phyloP scores from a whole-genome alignment of 495 filamentous ascomycete genomes.

The Penicillium longicatenatum region DNA sequence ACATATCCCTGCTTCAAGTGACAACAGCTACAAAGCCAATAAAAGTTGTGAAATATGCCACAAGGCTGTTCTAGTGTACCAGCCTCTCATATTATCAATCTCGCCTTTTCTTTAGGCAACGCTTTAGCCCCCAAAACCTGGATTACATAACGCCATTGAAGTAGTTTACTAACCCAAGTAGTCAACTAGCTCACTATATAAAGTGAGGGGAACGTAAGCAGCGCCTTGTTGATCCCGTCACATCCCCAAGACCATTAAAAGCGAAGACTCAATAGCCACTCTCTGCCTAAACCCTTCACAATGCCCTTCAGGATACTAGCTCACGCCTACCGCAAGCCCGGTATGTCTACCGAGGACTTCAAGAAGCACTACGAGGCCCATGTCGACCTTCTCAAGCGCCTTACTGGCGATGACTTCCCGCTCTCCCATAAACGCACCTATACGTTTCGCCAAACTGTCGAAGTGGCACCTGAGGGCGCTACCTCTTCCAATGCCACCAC shows the following conservation, averaged over 20 bases:
- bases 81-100: too few relatives aligned
- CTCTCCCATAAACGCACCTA: slow-evolving; percentile 28
- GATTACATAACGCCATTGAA: too few relatives aligned
- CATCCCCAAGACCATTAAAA: not conserved
- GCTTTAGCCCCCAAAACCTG: too few relatives aligned
- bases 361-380: slow-evolving; percentile 26
- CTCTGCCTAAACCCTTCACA: not conserved
- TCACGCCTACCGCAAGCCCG: slow-evolving; percentile 27
- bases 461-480: slow-evolving; percentile 15
- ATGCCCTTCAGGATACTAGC: slow-evolving; percentile 25
- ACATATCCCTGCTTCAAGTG: too few relatives aligned
- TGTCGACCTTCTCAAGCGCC: slow-evolving; percentile 17
- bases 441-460: slow-evolving; percentile 18
- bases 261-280: not conserved
- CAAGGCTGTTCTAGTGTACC: too few relatives aligned
- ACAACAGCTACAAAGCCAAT: too few relatives aligned
- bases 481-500: slow-evolving; percentile 22
- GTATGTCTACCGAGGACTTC: slow-evolving; percentile 25
- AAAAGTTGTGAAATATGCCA: too few relatives aligned
- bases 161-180: not conserved
- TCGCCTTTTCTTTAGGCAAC: too few relatives aligned
- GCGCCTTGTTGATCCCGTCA: too few relatives aligned
- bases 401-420: slow-evolving; percentile 21
- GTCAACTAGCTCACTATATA: not conserved
- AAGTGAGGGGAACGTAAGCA: too few relatives aligned